Base-by-base conservation (phyloP, 768 basidiomycete species). In the Polyporus arcularius region DNA sequence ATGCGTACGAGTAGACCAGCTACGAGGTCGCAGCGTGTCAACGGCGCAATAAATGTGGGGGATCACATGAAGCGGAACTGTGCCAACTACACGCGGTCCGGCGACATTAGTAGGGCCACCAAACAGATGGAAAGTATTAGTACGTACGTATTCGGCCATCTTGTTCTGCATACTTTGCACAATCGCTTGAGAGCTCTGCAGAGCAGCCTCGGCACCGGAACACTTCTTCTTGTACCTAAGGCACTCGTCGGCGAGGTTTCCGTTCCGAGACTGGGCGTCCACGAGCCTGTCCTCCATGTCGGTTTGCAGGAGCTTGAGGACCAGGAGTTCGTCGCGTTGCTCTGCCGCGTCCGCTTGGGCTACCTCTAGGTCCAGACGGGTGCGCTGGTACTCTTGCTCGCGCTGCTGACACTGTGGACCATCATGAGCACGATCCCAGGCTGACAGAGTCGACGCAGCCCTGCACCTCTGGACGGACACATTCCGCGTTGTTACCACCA, bases 161-260 rank as follows among this genome's bases (percentile, higher is more conserved):
- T 52, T 26, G n/a, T 41, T 45, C 55, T 35, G 59, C 8, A 46
- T 40, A 32, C 42, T 4, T 4, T 14, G 6, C 6, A 43, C 42
- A 18, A 43, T 5, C 42, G 18, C 15, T 14, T 18, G 12, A 4
- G 42, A 43, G 14, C 53, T 46, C 52, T 43, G 54, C 7, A 60
- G 53, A 4, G 59, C 59, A 30, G 40, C 59, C 11, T 46, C 47
- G 16, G 53, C 40, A 7, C 39, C 59, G 16, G 43, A 49, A 30
- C 54, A 46, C 53, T 54, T 55, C 59, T 26, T 48, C 47, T 26
- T 31, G 45, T 47, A 54, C 41, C 45, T 8, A 26, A 53, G 46
- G 15, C 58, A 39, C 39, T 60, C 58, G 10, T 32, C 53, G 2
- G 38, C 18, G n/a, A 60, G 53, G 45, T 2, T 26, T 4, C 18